Percentiles rank a stretch among this genome's conserved stretches.
Evolutionary conservation across 2,329 filamentous ascomycete species (phyloP).

Genomic region (Apiospora malaysiana): DNA sequence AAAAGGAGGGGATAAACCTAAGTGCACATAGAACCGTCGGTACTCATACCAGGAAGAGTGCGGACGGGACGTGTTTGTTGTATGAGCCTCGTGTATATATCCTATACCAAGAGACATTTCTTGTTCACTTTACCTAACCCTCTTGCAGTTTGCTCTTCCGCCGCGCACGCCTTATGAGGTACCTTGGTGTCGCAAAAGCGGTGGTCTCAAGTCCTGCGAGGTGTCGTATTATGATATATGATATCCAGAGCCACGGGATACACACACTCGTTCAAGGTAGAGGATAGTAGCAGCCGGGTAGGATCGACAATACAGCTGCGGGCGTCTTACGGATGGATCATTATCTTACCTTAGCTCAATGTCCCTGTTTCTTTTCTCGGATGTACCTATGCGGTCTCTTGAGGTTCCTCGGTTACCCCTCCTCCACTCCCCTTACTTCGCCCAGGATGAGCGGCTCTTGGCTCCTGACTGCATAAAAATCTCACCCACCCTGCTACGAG

Average conservation of each 20-base stretch:
- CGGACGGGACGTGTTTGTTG: neutral
- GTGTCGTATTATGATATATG: neutral
- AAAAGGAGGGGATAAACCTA: neutral
- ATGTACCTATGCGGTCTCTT: neutral
- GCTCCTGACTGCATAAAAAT: neutral
- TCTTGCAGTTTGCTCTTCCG: neutral
- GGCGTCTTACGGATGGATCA: neutral
- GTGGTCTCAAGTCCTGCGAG: neutral
- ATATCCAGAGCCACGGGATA: neutral
- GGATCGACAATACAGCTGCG: neutral
- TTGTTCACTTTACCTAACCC: neutral
- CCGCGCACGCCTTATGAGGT: neutral
- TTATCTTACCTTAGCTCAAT: neutral
- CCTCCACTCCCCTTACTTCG: neutral
- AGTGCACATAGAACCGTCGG: neutral
- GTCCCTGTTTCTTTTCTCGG: neutral
- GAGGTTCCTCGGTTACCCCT: neutral
- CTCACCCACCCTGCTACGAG: neutral
- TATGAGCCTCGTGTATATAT: constrained; percentile 12
- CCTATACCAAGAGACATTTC: constrained; percentile 15
- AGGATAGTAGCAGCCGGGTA: neutral
- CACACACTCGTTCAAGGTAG: neutral
- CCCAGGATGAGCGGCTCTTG: neutral
- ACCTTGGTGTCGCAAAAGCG: neutral
- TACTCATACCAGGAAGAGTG: neutral